A percentile compares a stretch with the other conserved stretches of the same genome.
Conservation (phyloP, 2,329 filamentous ascomycete genomes). For the Penicillium sp. region DNA sequence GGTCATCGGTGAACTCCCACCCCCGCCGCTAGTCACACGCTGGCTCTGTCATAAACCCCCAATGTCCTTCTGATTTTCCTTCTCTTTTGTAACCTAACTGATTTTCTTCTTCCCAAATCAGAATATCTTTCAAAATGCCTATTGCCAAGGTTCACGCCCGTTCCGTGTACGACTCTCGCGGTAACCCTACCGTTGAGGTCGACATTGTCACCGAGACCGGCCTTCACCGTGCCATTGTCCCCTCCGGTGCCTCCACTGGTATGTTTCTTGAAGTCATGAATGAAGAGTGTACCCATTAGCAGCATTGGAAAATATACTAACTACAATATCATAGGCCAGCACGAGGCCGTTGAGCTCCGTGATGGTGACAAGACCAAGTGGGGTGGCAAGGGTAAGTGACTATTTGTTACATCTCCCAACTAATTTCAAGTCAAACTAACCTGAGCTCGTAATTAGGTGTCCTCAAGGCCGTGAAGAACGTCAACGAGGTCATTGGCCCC, state of each 20-base stretch:
- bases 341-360: constrained; percentile 88
- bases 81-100: constrained; percentile 7
- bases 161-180: constrained; percentile 97
- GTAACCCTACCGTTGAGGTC: constrained; percentile 98
- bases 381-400: constrained; percentile 71
- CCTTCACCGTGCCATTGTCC: constrained; percentile 95
- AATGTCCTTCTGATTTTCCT: constrained; percentile 10
- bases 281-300: background rate
- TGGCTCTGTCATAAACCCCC: constrained; percentile 19
- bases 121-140: constrained; percentile 65
- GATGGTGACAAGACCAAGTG: constrained; percentile 86
- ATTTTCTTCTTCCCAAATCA: constrained; percentile 20
- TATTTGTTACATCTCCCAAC: background rate
- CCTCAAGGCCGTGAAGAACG: constrained; percentile 80
- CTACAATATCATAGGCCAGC: constrained; percentile 62
- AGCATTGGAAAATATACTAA: constrained; percentile 21
- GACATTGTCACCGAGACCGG: constrained; percentile 95
- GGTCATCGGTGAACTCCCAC: constrained; percentile 42
- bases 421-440: background rate
- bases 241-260: constrained; percentile 95
- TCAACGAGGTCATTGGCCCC: constrained; percentile 78
- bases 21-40: constrained; percentile 35
- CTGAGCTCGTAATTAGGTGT: constrained; percentile 50
- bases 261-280: constrained; percentile 38
- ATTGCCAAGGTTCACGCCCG: constrained; percentile 89